Conservation (phyloP, 768 basidiomycete species). For the Phylloporus sp. region DNA sequence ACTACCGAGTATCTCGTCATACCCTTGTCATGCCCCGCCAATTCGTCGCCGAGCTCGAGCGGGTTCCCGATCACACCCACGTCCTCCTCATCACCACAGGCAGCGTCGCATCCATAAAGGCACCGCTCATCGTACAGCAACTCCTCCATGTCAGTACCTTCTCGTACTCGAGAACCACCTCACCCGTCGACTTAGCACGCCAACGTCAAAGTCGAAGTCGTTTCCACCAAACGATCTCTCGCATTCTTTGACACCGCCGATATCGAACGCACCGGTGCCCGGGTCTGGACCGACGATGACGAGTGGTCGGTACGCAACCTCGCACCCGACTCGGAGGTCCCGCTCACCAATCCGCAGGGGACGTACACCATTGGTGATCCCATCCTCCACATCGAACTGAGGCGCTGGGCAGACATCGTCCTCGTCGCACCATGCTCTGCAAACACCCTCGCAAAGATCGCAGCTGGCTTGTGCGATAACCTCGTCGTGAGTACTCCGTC, state of each 20-base stretch:
- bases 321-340: background rate
- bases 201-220: constrained; percentile 75
- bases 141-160: constrained; percentile 55
- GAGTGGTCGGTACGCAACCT: constrained; percentile 76
- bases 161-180: background rate
- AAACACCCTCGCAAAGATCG: constrained; percentile 94
- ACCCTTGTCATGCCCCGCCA: constrained; percentile 11
- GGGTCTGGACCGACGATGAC: constrained; percentile 86
- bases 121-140: constrained; percentile 79
- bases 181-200: constrained; percentile 47
- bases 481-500: constrained; percentile 50
- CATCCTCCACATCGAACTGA: constrained; percentile 92
- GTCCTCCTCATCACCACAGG: constrained; percentile 85
- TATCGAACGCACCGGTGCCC: constrained; percentile 46
- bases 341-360: constrained; percentile 38
- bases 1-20: constrained; percentile 1
- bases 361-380: constrained; percentile 80
- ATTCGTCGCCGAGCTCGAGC: constrained; percentile 28
- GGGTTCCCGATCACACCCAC: constrained; percentile 37
- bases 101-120: constrained; percentile 94
- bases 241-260: constrained; percentile 65
- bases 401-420: constrained; percentile 93
- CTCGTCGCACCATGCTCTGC: constrained; percentile 94
- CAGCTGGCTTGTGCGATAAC: constrained; percentile 85
- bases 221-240: constrained; percentile 72